These are phyloP conservation scores for Sapria himalayana DNA, from an alignment of 345 rosid species.

Conservation along the genomic window DNA sequence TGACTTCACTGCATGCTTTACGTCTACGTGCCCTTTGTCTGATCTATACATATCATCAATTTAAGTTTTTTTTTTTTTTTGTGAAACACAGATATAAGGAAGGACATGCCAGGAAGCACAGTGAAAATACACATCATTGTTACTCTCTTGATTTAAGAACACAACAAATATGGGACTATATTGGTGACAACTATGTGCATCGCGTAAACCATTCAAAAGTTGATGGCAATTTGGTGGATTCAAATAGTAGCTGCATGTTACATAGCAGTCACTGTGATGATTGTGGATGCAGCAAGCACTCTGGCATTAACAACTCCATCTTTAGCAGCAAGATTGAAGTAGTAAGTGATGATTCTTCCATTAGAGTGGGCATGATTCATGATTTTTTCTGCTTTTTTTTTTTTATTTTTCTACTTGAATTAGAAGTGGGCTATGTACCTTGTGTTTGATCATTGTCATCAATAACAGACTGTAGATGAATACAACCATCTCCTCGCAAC, in stretches of 20 bases:
- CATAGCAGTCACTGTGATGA: slow-evolving; percentile 44
- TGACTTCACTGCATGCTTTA: neutral
- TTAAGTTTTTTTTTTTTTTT: neutral
- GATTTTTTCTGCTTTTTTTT: neutral
- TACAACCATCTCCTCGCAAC: slow-evolving; percentile 73
- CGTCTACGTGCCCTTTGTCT: neutral
- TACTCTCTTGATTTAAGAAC: slow-evolving; percentile 79
- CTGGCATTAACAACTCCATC: slow-evolving; percentile 58
- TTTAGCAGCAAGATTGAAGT: slow-evolving; percentile 81
- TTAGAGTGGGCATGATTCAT: neutral
- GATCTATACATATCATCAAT: neutral
- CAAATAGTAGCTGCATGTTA: slow-evolving; percentile 30
- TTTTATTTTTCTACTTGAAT: slow-evolving; percentile 2
- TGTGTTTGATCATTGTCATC: slow-evolving; percentile 4
- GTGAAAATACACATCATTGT: slow-evolving; percentile 80
- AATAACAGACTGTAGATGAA: slow-evolving; percentile 51
- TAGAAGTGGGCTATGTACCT: neutral
- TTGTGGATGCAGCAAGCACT: slow-evolving; percentile 57
- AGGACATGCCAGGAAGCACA: slow-evolving; percentile 72
- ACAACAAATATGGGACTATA: slow-evolving; percentile 94
- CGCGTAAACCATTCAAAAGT: slow-evolving; percentile 77
- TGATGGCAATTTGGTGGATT: slow-evolving; percentile 53
- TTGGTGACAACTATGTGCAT: slow-evolving; percentile 85
- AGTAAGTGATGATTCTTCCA: slow-evolving; percentile 16
- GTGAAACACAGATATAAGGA: slow-evolving; percentile 58